Evolutionary conservation across 2,329 filamentous ascomycete genomes (phyloP), one percentile per base, ranked within the genome.

Genomic region (Aspergillus tubingensis): DNA sequence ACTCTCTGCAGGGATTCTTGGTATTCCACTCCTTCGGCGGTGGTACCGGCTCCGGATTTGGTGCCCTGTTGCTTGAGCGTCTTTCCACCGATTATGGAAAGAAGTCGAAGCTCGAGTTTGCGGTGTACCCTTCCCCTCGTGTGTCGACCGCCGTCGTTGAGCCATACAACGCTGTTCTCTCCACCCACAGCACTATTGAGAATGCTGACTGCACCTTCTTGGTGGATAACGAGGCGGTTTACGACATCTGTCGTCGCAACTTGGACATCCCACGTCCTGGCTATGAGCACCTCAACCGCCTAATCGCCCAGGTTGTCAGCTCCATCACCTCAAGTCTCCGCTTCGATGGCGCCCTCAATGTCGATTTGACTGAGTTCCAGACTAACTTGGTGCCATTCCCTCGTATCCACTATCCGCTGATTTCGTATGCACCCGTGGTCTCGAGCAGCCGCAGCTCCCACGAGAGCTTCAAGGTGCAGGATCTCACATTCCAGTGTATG

Each of bases 401-500:
- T 23, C 82, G 86, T 72, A 88, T 89, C 67, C 86, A 89, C 74
- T 89, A 88, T 72, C 86, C 86, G 44, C 76, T 89, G 65, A 87
- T 88, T 76, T 84, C 82, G 67, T 89, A 88, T 68, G 85, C 86
- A 1, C 86, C 86, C 2, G 85, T 89, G 57, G 81, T 88, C 61
- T 85, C 83, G 30, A 86, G 87, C 61, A 83, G 85, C 81, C 91
- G 91, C 85, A 91, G 89, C 77, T 86, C 88, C 51, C 91, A 95
- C 74, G 91, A 95, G 82, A 91, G 89, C 82, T 93, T 93, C 86
- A 92, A 91, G 83, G 88, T 92, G 58, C 85, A 87, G 64, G 91
- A 95, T 64, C 77, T 89, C 67, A 88, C 86, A 64, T 83, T 86
- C 71, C 85, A 88, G 73, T 87, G 85, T 86, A 79, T 23, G 72